These are phyloP conservation scores for Apiospora marii DNA, from an alignment of 2,329 filamentous ascomycete genomes.

Conservation along the genomic window DNA sequence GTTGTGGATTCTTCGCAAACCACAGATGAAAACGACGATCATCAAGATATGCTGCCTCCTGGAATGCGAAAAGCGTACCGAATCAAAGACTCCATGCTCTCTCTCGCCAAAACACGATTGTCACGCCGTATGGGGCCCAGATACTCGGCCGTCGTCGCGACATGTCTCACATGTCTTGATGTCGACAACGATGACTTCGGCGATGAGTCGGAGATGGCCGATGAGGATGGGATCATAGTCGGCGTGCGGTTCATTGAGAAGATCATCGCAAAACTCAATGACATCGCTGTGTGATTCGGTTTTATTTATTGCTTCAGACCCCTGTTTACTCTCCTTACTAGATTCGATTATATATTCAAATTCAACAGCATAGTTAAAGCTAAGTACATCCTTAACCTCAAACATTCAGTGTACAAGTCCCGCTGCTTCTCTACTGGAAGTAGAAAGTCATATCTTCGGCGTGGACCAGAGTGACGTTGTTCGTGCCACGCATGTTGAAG, in stretches of 20 bases:
- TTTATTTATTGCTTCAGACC: too few relatives aligned
- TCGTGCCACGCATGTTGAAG: background rate
- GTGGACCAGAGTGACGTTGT: background rate
- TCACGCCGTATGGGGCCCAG: constrained; percentile 36
- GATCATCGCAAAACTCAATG: constrained; percentile 27
- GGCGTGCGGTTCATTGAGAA: constrained; percentile 41
- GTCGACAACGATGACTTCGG: constrained; percentile 40
- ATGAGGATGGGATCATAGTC: constrained; percentile 38
- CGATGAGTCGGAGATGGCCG: constrained; percentile 37
- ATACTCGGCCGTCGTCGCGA: constrained; percentile 40
- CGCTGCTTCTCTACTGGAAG: background rate
- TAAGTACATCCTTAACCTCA: too few relatives aligned
- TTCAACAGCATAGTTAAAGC: too few relatives aligned
- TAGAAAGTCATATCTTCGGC: background rate
- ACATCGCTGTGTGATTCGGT: background rate
- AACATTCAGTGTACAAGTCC: background rate
- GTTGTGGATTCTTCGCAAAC: too few relatives aligned
- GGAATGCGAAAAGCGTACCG: background rate
- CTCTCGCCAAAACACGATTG: constrained; percentile 23
- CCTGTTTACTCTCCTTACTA: too few relatives aligned
- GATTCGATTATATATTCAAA: too few relatives aligned
- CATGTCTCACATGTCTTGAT: constrained; percentile 44
- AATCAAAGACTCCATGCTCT: background rate
- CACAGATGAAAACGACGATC: too few relatives aligned
- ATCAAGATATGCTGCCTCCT: too few relatives aligned